Evolutionary conservation across 768 basidiomycete species (phyloP).

Genomic region (Leccinum variicolor): DNA sequence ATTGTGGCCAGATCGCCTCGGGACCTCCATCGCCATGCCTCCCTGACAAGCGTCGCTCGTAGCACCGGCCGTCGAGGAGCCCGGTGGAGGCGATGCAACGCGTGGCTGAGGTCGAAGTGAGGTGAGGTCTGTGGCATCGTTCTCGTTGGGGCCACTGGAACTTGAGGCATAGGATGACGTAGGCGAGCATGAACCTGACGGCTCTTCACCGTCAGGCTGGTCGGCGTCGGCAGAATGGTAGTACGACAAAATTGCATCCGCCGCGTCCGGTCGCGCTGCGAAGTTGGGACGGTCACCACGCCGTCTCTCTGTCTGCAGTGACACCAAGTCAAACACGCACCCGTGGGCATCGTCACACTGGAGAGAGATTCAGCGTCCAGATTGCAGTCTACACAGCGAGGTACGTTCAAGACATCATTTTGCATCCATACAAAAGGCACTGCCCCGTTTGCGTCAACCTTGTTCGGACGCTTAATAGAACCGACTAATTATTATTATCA

Average conservation of each 20-base stretch:
- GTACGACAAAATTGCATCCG: constrained; percentile 47
- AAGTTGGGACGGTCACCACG: constrained; percentile 1
- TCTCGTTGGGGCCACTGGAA: constrained; percentile 49
- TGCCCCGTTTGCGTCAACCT: constrained; percentile 2
- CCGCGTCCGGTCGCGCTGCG: constrained; percentile 32
- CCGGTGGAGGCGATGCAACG: constrained; percentile 26
- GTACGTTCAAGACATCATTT: constrained; percentile 1
- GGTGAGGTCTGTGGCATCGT: constrained; percentile 17
- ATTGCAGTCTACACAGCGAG: constrained; percentile 12
- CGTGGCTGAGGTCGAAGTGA: constrained; percentile 16
- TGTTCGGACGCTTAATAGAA: not conserved
- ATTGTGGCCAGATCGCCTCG: constrained; percentile 21
- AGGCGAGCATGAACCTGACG: constrained; percentile 4
- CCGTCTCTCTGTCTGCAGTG: not conserved
- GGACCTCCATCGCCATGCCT: constrained; percentile 53
- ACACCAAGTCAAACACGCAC: constrained; percentile 14
- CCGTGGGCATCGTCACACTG: not conserved
- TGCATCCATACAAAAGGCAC: not conserved
- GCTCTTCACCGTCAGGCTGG: constrained; percentile 27
- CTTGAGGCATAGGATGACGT: constrained; percentile 29
- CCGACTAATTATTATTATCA: not conserved
- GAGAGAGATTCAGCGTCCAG: not conserved
- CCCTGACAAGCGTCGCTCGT: constrained; percentile 56
- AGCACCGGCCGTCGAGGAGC: constrained; percentile 26
- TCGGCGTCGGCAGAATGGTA: constrained; percentile 48